Percentiles rank a stretch among this genome's conserved stretches.
Conservation (phyloP, 1,284 basidiomycete species). For the Ustilago tritici region DNA sequence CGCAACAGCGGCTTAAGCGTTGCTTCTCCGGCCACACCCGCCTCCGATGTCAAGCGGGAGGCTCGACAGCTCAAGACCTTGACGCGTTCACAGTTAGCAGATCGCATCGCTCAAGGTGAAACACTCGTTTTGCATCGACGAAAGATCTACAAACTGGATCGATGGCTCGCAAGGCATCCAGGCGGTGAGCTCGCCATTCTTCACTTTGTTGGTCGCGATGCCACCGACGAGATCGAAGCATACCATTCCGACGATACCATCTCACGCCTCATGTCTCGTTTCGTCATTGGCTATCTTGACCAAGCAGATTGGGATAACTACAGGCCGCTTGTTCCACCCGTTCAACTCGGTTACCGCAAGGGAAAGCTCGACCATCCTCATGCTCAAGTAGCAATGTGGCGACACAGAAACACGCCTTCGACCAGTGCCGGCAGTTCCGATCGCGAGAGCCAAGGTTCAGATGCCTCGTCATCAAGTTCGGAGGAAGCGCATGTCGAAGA, state of each 20-base stretch:
- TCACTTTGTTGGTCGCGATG: slow-evolving; percentile 96
- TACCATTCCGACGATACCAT: slow-evolving; percentile 83
- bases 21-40: slow-evolving; percentile 4
- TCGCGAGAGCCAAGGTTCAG: slow-evolving; percentile 16
- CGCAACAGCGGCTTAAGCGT: slow-evolving; percentile 10
- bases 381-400: slow-evolving; percentile 63
- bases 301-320: slow-evolving; percentile 74
- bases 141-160: slow-evolving; percentile 83
- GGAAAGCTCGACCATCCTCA: slow-evolving; percentile 65
- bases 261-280: slow-evolving; percentile 76
- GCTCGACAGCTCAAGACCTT: slow-evolving; percentile 33
- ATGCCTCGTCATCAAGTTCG: slow-evolving; percentile 12
- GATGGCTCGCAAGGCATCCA: slow-evolving; percentile 85
- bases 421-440: slow-evolving; percentile 17
- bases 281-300: slow-evolving; percentile 81
- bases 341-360: slow-evolving; percentile 78
- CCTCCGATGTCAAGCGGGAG: slow-evolving; percentile 2
- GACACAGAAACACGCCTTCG: slow-evolving; percentile 28
- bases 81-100: slow-evolving; percentile 59
- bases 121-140: slow-evolving; percentile 82
- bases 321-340: slow-evolving; percentile 86
- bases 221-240: slow-evolving; percentile 91
- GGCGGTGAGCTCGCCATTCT: slow-evolving; percentile 90
- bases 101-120: slow-evolving; percentile 70
- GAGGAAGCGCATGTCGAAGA: slow-evolving; percentile 23